phyloP scores from a whole-genome alignment of 345 rosid species.

The Pugionium cornutum region DNA sequence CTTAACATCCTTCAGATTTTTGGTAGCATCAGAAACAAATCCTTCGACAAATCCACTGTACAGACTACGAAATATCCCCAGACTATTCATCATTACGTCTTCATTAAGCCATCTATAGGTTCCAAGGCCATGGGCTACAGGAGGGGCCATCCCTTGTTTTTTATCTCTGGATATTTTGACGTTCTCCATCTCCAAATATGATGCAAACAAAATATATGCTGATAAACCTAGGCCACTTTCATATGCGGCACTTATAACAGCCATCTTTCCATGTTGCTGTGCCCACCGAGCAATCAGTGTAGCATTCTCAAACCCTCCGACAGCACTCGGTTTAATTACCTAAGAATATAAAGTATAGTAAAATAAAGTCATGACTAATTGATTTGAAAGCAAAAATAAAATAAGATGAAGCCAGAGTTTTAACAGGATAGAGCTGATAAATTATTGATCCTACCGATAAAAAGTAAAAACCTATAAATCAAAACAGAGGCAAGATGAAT shows the following conservation, averaged over 20 bases:
- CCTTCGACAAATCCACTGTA: constrained; percentile 65
- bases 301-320: constrained; percentile 90
- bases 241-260: constrained; percentile 81
- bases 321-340: constrained; percentile 89
- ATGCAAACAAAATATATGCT: constrained; percentile 64
- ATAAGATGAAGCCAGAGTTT: constrained; percentile 1
- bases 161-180: constrained; percentile 44
- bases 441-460: constrained; percentile 1
- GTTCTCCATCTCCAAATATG: constrained; percentile 68
- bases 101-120: constrained; percentile 83
- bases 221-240: constrained; percentile 85
- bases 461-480: not conserved
- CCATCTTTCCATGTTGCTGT: constrained; percentile 77
- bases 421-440: constrained; percentile 10
- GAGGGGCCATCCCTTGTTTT: constrained; percentile 43
- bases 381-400: not conserved
- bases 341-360: constrained; percentile 34
- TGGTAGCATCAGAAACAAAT: constrained; percentile 52
- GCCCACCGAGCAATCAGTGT: constrained; percentile 84
- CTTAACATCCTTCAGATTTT: constrained; percentile 54
- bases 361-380: constrained; percentile 17
- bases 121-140: constrained; percentile 90
- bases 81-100: constrained; percentile 59
- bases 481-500: constrained; percentile 11
- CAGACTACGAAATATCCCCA: constrained; percentile 54